Percentiles rank a stretch among this genome's conserved stretches.
phyloP scores from a whole-genome alignment of 805 yeast genomes.

The Saccharomycopsis synnaedendra region DNA sequence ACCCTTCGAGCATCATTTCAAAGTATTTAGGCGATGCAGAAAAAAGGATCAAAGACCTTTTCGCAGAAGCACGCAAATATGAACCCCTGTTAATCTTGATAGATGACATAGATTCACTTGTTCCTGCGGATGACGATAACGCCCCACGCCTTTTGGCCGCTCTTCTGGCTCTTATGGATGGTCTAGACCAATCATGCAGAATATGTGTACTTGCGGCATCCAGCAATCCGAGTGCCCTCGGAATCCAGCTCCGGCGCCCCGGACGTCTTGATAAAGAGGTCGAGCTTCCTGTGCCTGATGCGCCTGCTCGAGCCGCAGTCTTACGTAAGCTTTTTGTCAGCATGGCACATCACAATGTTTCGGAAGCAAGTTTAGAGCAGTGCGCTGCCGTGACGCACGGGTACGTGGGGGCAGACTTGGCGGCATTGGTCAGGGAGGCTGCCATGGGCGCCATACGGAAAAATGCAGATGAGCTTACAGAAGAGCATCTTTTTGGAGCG shows the following conservation, averaged over 20 bases:
- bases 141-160: constrained; percentile 78
- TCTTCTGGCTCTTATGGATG: constrained; percentile 70
- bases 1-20: constrained; percentile 87
- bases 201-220: constrained; percentile 67
- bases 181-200: constrained; percentile 51
- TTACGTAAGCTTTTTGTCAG: constrained; percentile 46
- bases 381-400: constrained; percentile 85
- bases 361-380: constrained; percentile 40
- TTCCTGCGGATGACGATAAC: constrained; percentile 39
- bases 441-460: constrained; percentile 74
- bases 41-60: constrained; percentile 65
- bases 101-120: constrained; percentile 90
- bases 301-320: constrained; percentile 64
- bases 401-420: constrained; percentile 92
- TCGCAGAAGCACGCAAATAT: constrained; percentile 72
- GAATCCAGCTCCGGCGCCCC: constrained; percentile 69
- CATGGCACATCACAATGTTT: constrained; percentile 34
- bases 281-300: constrained; percentile 89
- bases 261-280: constrained; percentile 86
- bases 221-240: constrained; percentile 57
- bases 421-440: constrained; percentile 79
- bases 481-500: constrained; percentile 61
- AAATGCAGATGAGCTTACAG: constrained; percentile 38
- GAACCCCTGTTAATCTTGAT: constrained; percentile 84
- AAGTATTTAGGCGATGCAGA: constrained; percentile 95